These are phyloP conservation scores for Artemisia tridentata DNA, from an alignment of 129 eudicot species.

Conservation along the genomic window DNA sequence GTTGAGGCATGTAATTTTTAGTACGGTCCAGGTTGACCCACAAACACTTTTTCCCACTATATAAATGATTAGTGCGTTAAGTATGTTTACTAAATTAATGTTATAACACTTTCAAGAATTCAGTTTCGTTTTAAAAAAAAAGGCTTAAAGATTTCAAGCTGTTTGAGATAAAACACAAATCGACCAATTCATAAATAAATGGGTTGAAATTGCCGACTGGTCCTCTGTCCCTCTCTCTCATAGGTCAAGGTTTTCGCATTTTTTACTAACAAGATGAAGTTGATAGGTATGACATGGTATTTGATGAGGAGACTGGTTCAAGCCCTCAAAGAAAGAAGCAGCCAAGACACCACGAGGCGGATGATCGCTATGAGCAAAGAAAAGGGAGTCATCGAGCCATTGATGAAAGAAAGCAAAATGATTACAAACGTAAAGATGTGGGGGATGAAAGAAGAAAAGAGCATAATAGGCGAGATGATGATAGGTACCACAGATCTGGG, in stretches of 20 bases:
- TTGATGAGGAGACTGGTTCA: conserved; percentile 61
- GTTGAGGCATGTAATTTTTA: not conserved
- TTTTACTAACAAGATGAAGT: conserved; percentile 10
- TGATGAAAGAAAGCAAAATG: conserved; percentile 30
- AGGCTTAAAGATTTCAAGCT: not conserved
- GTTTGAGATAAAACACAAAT: not conserved
- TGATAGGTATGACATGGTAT: conserved; percentile 86
- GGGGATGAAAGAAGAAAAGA: conserved; percentile 44
- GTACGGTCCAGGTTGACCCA: not conserved
- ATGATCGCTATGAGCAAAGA: conserved; percentile 27
- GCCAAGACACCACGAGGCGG: conserved; percentile 39
- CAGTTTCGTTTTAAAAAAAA: not conserved
- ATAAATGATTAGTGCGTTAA: not conserved
- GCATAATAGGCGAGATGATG: too few species aligned
- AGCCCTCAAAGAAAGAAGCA: conserved; percentile 57
- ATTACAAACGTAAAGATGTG: conserved; percentile 35
- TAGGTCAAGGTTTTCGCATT: not conserved
- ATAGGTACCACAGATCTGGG: conserved; percentile 34
- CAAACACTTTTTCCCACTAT: too few species aligned
- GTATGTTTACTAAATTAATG: not conserved
- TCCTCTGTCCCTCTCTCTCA: not conserved
- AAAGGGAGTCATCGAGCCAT: conserved; percentile 21
- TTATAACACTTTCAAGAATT: too few species aligned
- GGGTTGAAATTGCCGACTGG: not conserved
- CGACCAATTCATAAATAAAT: not conserved